These are phyloP conservation scores for Colletotrichum trifolii DNA, from an alignment of 2,329 filamentous ascomycete genomes.

Conservation along the genomic window DNA sequence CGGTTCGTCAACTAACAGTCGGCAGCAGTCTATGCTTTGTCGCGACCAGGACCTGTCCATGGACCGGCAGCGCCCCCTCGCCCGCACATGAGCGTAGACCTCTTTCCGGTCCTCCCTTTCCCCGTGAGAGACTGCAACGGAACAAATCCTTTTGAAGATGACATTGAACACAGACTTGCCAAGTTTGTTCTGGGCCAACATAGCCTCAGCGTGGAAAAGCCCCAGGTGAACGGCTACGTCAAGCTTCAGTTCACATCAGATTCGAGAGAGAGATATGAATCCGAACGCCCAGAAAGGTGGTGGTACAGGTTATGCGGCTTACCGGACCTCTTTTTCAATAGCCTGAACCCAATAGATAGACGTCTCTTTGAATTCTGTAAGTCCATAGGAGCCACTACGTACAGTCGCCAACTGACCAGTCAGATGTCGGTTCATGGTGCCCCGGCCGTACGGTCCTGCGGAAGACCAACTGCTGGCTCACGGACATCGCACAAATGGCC, in stretches of 20 bases:
- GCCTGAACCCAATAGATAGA: conserved; percentile 11
- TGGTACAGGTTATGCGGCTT: not conserved
- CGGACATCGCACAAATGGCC: conserved; percentile 53
- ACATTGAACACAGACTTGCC: conserved; percentile 14
- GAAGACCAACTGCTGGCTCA: conserved; percentile 53
- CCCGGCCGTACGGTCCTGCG: conserved; percentile 51
- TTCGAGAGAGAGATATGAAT: not conserved
- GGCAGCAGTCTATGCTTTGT: not conserved
- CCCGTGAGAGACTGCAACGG: not conserved
- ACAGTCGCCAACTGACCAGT: not conserved
- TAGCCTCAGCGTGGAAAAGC: conserved; percentile 6
- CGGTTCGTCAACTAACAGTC: not conserved
- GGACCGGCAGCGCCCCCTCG: not conserved
- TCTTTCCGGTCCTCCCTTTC: not conserved
- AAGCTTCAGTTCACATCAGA: conserved; percentile 15
- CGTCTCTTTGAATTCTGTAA: conserved; percentile 33
- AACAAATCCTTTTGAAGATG: conserved; percentile 33
- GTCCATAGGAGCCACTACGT: not conserved
- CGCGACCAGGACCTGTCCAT: too few species aligned
- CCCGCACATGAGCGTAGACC: not conserved
- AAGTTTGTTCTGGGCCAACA: conserved; percentile 6
- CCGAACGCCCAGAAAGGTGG: not conserved
- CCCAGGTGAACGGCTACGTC: conserved; percentile 36
- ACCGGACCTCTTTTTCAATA: conserved; percentile 7
- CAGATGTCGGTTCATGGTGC: conserved; percentile 54